Evolutionary conservation across 305 asterid genomes (phyloP).

Genomic region (Fraxinus velutina): DNA sequence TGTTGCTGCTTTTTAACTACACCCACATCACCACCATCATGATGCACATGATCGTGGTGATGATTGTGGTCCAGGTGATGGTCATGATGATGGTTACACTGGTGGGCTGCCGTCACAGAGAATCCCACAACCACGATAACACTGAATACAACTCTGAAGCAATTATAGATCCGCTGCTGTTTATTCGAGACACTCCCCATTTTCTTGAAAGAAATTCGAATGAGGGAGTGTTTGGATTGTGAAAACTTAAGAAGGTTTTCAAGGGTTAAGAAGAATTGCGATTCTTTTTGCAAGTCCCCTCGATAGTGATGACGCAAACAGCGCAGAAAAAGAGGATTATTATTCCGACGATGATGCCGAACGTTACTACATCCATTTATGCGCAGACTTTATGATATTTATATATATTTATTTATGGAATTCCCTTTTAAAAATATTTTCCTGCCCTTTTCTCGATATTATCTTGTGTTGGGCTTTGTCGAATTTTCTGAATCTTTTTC

Average conservation of each 20-base stretch:
- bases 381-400: neutral
- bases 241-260: conserved; percentile 33
- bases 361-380: conserved; percentile 69
- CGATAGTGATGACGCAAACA: conserved; percentile 68
- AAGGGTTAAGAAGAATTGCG: conserved; percentile 29
- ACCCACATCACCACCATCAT: conserved; percentile 26
- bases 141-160: conserved; percentile 2
- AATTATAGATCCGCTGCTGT: conserved; percentile 39
- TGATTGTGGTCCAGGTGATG: conserved; percentile 12
- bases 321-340: conserved; percentile 69
- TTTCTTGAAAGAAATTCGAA: neutral
- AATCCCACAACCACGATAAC: conserved; percentile 35
- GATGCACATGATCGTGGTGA: conserved; percentile 31
- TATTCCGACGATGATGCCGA: conserved; percentile 82
- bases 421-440: neutral
- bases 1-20: conserved; percentile 25
- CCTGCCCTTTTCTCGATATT: neutral
- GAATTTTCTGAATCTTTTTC: neutral
- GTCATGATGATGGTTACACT: conserved; percentile 41
- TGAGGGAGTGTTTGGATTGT: conserved; percentile 29
- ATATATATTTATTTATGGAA: neutral
- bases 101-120: conserved; percentile 50
- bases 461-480: neutral
- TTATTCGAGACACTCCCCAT: conserved; percentile 27
- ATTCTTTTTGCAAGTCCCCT: conserved; percentile 70